A percentile compares a stretch with the other conserved stretches of the same genome.
These are phyloP conservation scores for Penicillium corylophilum DNA, from an alignment of 2,329 filamentous ascomycete genomes.

Conservation along the genomic window DNA sequence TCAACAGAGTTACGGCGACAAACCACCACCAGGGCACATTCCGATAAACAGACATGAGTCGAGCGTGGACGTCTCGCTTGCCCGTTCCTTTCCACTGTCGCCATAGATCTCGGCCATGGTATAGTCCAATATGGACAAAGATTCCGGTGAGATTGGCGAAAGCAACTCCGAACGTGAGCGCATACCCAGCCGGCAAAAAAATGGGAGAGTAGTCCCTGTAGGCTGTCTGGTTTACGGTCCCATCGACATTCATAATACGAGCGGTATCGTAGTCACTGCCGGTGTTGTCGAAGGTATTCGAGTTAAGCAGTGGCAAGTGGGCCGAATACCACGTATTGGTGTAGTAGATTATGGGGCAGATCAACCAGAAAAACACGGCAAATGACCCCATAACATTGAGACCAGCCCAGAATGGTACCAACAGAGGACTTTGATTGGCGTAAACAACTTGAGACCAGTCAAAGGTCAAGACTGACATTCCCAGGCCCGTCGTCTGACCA, in stretches of 20 bases:
- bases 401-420: slow-evolving; percentile 58
- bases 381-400: slow-evolving; percentile 47
- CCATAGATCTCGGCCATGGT: slow-evolving; percentile 39
- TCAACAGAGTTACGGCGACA: slow-evolving; percentile 36
- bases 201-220: slow-evolving; percentile 66
- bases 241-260: slow-evolving; percentile 57
- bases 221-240: slow-evolving; percentile 58
- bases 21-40: slow-evolving; percentile 51
- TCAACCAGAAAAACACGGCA: slow-evolving; percentile 45
- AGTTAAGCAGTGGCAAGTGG: slow-evolving; percentile 62
- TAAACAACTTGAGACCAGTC: slow-evolving; percentile 73
- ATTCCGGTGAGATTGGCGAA: slow-evolving; percentile 66
- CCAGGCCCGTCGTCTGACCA: slow-evolving; percentile 66
- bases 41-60: slow-evolving; percentile 44
- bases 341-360: slow-evolving; percentile 47
- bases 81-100: slow-evolving; percentile 34
- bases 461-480: slow-evolving; percentile 68
- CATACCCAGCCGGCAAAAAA: slow-evolving; percentile 62
- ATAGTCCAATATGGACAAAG: slow-evolving; percentile 40
- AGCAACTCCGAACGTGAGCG: slow-evolving; percentile 57
- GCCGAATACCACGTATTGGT: slow-evolving; percentile 59
- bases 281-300: slow-evolving; percentile 64
- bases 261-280: slow-evolving; percentile 60
- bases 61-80: slow-evolving; percentile 44
- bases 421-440: slow-evolving; percentile 65